Percentiles rank a stretch among this genome's conserved stretches.
Conservation (phyloP, 306 rosid genomes). For the Sicyos edulis region DNA sequence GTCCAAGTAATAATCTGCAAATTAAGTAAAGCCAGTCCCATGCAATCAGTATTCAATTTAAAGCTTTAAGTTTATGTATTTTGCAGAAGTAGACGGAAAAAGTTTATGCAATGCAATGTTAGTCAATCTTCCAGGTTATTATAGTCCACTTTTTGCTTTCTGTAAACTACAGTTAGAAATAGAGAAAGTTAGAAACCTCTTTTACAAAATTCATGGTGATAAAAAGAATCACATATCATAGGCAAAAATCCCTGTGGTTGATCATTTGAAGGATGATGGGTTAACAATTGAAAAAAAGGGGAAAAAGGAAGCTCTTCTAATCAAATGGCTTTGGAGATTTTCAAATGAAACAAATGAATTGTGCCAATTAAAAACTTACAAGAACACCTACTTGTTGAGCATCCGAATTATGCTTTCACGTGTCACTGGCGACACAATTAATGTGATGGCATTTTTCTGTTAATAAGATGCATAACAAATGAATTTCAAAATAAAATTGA, state of each 20-base stretch:
- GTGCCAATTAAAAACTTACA: slow-evolving; percentile 24
- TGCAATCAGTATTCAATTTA: neutral
- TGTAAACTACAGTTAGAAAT: neutral
- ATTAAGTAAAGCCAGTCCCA: neutral
- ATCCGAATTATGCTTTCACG: slow-evolving; percentile 46
- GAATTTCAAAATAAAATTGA: neutral
- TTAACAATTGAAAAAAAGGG: too few relatives aligned
- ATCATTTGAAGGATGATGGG: too few relatives aligned
- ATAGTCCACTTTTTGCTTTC: neutral
- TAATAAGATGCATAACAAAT: slow-evolving; percentile 13
- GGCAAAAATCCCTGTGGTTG: too few relatives aligned
- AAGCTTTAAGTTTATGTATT: neutral
- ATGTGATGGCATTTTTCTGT: slow-evolving; percentile 66
- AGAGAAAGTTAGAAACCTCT: too few relatives aligned
- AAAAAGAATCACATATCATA: too few relatives aligned
- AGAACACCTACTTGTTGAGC: slow-evolving; percentile 71
- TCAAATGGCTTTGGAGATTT: too few relatives aligned
- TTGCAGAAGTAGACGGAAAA: neutral
- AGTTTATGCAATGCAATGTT: neutral
- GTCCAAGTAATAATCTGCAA: slow-evolving; percentile 11
- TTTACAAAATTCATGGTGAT: too few relatives aligned
- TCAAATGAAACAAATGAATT: too few relatives aligned
- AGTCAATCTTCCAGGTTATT: neutral
- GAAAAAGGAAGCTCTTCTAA: too few relatives aligned
- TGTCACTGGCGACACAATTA: slow-evolving; percentile 66